phyloP scores from a whole-genome alignment of 2,329 filamentous ascomycete genomes.

The Magnaporthiopsis incrustans region DNA sequence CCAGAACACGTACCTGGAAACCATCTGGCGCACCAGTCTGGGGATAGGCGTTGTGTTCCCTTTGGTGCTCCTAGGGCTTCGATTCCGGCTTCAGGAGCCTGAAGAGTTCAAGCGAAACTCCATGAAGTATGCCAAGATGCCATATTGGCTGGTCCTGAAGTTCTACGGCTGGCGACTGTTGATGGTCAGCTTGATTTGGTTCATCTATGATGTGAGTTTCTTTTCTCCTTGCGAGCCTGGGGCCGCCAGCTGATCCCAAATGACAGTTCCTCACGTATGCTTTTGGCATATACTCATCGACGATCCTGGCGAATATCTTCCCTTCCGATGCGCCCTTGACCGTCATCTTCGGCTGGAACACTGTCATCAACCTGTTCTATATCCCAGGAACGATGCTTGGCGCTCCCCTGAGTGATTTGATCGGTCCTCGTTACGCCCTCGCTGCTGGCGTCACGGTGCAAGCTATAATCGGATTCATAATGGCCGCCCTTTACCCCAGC shows the following conservation, averaged over 20 bases:
- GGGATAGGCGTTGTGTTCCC: slow-evolving; percentile 76
- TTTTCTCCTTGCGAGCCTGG: background rate
- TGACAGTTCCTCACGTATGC: slow-evolving; percentile 67
- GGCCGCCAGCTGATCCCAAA: background rate
- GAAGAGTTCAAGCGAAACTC: slow-evolving; percentile 67
- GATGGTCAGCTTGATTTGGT: slow-evolving; percentile 71
- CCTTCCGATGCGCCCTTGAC: slow-evolving; percentile 55
- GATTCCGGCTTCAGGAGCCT: slow-evolving; percentile 67
- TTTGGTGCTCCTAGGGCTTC: slow-evolving; percentile 60
- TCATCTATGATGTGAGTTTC: slow-evolving; percentile 61
- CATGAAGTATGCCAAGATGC: slow-evolving; percentile 54
- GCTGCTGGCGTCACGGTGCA: slow-evolving; percentile 64
- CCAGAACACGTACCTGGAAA: slow-evolving; percentile 53
- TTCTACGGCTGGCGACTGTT: slow-evolving; percentile 70
- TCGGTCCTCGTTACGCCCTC: slow-evolving; percentile 71
- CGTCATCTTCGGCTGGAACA: slow-evolving; percentile 80
- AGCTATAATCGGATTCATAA: slow-evolving; percentile 76
- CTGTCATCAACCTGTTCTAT: slow-evolving; percentile 82
- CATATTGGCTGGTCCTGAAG: slow-evolving; percentile 45
- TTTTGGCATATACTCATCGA: slow-evolving; percentile 76
- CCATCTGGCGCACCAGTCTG: slow-evolving; percentile 75
- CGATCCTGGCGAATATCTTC: slow-evolving; percentile 62
- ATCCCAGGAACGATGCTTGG: slow-evolving; percentile 74
- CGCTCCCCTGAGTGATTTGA: slow-evolving; percentile 66
- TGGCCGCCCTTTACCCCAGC: slow-evolving; percentile 69